Base-by-base conservation (phyloP, 1,139 yeast species). In the Blastobotrys raffinosifermentans region DNA sequence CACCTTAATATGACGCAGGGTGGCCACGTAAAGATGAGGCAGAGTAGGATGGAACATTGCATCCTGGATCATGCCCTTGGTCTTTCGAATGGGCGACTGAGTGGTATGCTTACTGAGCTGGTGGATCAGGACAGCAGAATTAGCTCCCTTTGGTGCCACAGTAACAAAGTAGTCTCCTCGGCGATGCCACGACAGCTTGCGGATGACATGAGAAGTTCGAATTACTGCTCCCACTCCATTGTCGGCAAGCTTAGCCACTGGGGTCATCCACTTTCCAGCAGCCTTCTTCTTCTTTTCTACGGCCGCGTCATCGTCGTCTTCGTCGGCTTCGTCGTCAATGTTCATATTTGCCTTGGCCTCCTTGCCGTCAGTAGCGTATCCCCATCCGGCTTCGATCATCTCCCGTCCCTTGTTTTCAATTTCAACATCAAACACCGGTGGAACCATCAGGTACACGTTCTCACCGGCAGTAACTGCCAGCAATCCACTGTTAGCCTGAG, bases 41-140 rank as follows among this genome's bases (percentile, higher is more conserved):
- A 85, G 80, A 66, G 85, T 80, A 18, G 99, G 98, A 64, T 91
- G 99, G 76, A 91, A 91, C 63, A 82, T 83, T 47, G 96, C 96
- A 60, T 86, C 95, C 80, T 87, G 87, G 32, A 89, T 80, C 46
- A 89, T 80, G 47, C 99, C 99, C 68, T 85, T 85, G 26, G 94
- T 77, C 63, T 86, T 86, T 52, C 79, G 75, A 74, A 91, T 91
- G 46, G 99, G 99, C 13, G 96, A 84, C 66, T 91, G 99, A n/a
- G 97, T 82, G 45, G 82, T 72, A 67, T 91, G 98, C 63, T 87
- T 87, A 4, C 96, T 85, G 35, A 91, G 66, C 66, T 91, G 97
- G 64, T 91, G 99, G 48, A 91, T 86, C 43, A 93, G 70, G 30
- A 91, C 96, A 4, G 97, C 81, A 4, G 93, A 75, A 57, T 86